These are phyloP conservation scores for Trichoderma cornu-damae DNA, from an alignment of 2,329 filamentous ascomycete species.

Conservation along the genomic window DNA sequence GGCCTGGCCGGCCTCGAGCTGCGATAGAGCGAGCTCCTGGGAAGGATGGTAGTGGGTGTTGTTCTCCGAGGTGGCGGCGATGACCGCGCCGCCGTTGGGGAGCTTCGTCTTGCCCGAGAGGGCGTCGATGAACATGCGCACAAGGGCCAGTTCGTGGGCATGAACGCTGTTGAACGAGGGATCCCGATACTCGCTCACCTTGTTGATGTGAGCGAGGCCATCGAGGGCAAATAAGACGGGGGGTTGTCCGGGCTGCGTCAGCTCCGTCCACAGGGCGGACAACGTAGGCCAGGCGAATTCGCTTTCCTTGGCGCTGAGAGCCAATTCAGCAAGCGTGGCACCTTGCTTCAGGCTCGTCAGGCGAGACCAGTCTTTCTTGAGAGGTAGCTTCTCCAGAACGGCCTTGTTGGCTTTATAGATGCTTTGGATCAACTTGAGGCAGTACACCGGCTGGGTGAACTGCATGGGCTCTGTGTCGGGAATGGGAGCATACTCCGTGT, in stretches of 20 bases:
- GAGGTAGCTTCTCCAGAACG: conserved; percentile 51
- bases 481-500: conserved; percentile 73
- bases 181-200: conserved; percentile 67
- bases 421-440: conserved; percentile 65
- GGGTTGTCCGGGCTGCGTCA: conserved; percentile 49
- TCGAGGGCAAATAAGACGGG: conserved; percentile 73
- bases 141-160: conserved; percentile 73
- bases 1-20: conserved; percentile 45
- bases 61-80: conserved; percentile 68
- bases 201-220: conserved; percentile 76
- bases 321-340: conserved; percentile 63
- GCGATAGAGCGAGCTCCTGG: conserved; percentile 62
- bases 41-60: conserved; percentile 62
- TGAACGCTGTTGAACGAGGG: conserved; percentile 70
- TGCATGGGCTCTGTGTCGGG: conserved; percentile 51
- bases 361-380: conserved; percentile 42
- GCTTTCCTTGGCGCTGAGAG: conserved; percentile 65
- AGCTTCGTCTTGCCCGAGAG: conserved; percentile 56
- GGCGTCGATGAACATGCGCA: conserved; percentile 69
- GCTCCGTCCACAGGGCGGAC: conserved; percentile 73
- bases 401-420: conserved; percentile 67
- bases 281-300: conserved; percentile 78
- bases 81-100: conserved; percentile 70
- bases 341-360: conserved; percentile 46
- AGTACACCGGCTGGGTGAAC: conserved; percentile 77